These are phyloP conservation scores for Alternaria triticina DNA, from an alignment of 2,329 filamentous ascomycete genomes.

Conservation along the genomic window DNA sequence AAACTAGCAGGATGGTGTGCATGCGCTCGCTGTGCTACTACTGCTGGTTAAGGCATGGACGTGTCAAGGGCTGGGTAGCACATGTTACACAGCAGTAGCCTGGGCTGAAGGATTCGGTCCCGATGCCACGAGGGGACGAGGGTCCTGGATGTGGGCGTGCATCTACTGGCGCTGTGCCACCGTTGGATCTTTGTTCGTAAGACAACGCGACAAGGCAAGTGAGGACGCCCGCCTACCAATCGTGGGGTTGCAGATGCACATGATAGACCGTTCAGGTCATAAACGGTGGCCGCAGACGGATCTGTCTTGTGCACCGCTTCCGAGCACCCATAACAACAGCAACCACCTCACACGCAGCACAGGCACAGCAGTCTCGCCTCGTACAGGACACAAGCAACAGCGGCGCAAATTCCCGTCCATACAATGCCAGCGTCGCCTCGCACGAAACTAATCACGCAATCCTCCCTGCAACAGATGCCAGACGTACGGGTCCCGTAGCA, in stretches of 20 bases:
- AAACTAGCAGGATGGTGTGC: slow-evolving; percentile 39
- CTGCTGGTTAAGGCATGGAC: slow-evolving; percentile 38
- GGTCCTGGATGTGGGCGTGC: slow-evolving; percentile 6
- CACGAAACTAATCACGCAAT: slow-evolving; percentile 10
- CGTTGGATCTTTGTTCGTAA: slow-evolving; percentile 6
- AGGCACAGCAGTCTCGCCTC: background rate
- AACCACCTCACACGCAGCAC: slow-evolving; percentile 1
- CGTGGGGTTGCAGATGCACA: background rate
- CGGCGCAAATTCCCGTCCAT: background rate
- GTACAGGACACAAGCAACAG: slow-evolving; percentile 5
- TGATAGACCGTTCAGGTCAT: background rate
- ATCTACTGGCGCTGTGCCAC: slow-evolving; percentile 8
- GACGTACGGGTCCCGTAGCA: background rate
- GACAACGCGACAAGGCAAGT: slow-evolving; percentile 2
- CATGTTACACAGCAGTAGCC: slow-evolving; percentile 40
- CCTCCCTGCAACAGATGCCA: slow-evolving; percentile 7
- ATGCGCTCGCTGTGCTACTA: slow-evolving; percentile 22
- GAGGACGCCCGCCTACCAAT: background rate
- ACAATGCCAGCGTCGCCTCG: background rate
- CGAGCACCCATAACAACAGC: background rate
- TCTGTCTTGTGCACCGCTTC: slow-evolving; percentile 5
- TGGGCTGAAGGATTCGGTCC: slow-evolving; percentile 20
- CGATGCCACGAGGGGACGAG: slow-evolving; percentile 19
- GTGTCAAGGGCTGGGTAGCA: slow-evolving; percentile 18
- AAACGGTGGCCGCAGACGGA: background rate